Evolutionary conservation across 805 yeast genomes (phyloP).

Genomic region (Candida incommunis): DNA sequence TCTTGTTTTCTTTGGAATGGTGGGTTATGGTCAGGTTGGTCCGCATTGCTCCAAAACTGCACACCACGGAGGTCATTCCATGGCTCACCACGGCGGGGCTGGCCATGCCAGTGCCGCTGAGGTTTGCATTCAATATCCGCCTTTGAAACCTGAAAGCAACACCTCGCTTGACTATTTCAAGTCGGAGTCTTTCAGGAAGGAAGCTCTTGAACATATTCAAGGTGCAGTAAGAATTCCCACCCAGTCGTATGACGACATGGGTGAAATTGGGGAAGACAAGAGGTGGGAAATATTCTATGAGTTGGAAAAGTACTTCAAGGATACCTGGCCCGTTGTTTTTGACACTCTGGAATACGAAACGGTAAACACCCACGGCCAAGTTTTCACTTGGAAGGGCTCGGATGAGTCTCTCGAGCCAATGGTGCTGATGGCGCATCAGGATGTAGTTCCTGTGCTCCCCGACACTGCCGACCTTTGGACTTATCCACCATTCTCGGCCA

Average conservation of each 20-base stretch:
- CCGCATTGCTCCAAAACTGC: neutral
- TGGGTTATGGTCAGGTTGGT: neutral
- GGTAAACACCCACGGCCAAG: constrained; percentile 47
- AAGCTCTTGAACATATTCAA: constrained; percentile 9
- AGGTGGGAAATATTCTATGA: constrained; percentile 33
- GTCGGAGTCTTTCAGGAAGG: constrained; percentile 4
- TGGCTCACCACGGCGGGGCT: neutral
- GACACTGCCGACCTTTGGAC: constrained; percentile 42
- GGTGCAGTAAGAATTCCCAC: constrained; percentile 58
- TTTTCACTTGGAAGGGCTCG: constrained; percentile 49
- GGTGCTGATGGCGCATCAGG: constrained; percentile 59
- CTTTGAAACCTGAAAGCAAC: neutral
- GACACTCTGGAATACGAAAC: constrained; percentile 27
- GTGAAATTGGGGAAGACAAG: constrained; percentile 33
- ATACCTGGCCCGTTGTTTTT: constrained; percentile 41
- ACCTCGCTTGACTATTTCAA: neutral
- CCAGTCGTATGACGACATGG: constrained; percentile 40
- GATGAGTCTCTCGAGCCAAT: constrained; percentile 41
- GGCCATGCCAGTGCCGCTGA: too few species aligned
- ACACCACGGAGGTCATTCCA: neutral
- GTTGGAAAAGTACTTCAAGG: constrained; percentile 40
- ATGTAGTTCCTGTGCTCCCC: constrained; percentile 57
- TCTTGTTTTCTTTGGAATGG: neutral
- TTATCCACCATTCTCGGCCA: constrained; percentile 52
- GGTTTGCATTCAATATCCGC: neutral